phyloP scores from a whole-genome alignment of 1,284 basidiomycete genomes.

The Exobasidium cylindrosporum region DNA sequence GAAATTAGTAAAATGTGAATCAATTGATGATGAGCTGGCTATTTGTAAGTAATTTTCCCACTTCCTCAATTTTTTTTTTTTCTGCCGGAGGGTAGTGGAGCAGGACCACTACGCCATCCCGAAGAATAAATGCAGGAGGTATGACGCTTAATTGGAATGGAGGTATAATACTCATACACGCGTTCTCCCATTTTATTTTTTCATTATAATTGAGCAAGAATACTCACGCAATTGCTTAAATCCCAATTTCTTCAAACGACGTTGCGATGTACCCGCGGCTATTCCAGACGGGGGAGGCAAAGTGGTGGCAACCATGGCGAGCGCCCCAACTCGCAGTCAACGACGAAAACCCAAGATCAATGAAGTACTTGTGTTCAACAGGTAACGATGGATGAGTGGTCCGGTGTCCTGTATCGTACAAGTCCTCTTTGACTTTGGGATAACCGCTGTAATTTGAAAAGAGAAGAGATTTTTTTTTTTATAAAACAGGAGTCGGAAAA shows the following conservation, averaged over 20 bases:
- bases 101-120: constrained; percentile 2
- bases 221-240: constrained; percentile 13
- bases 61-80: too few species aligned
- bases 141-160: background rate
- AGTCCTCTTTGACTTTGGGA: too few species aligned
- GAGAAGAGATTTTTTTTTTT: background rate
- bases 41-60: too few species aligned
- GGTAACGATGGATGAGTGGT: too few species aligned
- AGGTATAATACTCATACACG: background rate
- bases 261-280: constrained; percentile 5
- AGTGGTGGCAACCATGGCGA: constrained; percentile 5
- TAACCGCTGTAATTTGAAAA: background rate
- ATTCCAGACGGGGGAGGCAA: background rate
- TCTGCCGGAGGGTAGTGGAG: too few species aligned
- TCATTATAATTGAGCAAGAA: background rate
- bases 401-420: too few species aligned
- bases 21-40: too few species aligned
- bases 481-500: too few species aligned
- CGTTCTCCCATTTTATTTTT: too few species aligned
- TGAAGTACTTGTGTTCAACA: too few species aligned
- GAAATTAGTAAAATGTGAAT: too few species aligned
- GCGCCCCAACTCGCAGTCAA: background rate
- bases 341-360: background rate
- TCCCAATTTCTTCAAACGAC: constrained; percentile 11
- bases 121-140: background rate